Conservation (phyloP, 2,329 filamentous ascomycete genomes). For the Thielaviopsis populi region DNA sequence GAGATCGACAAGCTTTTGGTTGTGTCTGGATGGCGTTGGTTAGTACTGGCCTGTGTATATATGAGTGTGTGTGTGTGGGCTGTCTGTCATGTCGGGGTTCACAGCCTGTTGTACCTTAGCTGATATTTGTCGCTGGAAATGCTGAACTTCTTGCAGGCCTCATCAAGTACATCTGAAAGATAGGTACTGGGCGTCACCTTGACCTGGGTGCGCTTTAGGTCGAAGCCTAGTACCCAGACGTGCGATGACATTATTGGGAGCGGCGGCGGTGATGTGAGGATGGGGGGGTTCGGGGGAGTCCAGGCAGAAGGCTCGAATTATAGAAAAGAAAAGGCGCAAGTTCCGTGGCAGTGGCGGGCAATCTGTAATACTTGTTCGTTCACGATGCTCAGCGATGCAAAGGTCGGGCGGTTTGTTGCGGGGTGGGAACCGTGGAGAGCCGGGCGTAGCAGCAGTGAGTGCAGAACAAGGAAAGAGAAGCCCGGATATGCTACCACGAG, state of each 20-base stretch:
- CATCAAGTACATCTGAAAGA: constrained; percentile 68
- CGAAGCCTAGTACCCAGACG: constrained; percentile 73
- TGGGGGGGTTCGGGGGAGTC: background rate
- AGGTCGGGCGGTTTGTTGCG: background rate
- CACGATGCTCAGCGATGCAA: background rate
- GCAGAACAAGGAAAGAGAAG: background rate
- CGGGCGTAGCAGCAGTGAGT: background rate
- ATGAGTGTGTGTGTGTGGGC: too few species aligned
- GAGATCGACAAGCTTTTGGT: constrained; percentile 73
- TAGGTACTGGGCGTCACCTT: constrained; percentile 73
- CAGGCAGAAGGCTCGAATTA: background rate
- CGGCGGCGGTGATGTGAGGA: constrained; percentile 18
- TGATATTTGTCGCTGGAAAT: constrained; percentile 58
- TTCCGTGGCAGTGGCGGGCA: background rate
- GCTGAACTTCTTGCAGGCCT: constrained; percentile 74
- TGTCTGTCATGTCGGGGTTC: background rate
- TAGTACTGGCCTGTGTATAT: background rate
- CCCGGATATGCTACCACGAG: background rate
- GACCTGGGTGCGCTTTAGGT: constrained; percentile 60
- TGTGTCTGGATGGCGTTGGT: constrained; percentile 39
- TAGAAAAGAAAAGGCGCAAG: background rate
- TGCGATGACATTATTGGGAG: constrained; percentile 84
- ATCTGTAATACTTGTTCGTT: background rate
- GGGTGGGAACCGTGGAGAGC: background rate
- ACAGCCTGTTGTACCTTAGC: constrained; percentile 47